These are phyloP conservation scores for Ottelia alismoides DNA, from an alignment of 106 monocot genomes.

Conservation along the genomic window DNA sequence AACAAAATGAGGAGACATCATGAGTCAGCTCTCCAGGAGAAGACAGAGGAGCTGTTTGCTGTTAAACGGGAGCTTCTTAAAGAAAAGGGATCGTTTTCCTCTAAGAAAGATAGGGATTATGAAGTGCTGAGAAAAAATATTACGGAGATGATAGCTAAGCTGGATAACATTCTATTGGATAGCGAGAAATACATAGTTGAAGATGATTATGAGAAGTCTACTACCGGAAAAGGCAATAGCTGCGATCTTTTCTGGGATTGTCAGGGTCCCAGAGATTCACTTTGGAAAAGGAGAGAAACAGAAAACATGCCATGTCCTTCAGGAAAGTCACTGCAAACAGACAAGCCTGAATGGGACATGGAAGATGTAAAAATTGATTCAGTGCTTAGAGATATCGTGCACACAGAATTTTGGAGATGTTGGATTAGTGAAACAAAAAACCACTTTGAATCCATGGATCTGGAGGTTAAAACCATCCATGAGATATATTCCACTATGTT, in stretches of 20 bases:
- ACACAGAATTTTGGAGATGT: conserved; percentile 29
- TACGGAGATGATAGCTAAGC: conserved; percentile 39
- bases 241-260: conserved; percentile 43
- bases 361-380: conserved; percentile 37
- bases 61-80: conserved; percentile 64
- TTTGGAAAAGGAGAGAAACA: conserved; percentile 33
- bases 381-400: conserved; percentile 25
- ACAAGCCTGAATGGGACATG: conserved; percentile 28
- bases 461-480: conserved; percentile 15
- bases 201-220: conserved; percentile 20
- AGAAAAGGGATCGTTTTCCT: conserved; percentile 40
- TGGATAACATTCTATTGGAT: conserved; percentile 43
- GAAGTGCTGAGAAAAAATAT: conserved; percentile 55
- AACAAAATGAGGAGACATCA: conserved; percentile 71
- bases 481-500: conserved; percentile 26
- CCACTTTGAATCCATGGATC: conserved; percentile 11
- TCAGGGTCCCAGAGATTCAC: conserved; percentile 31
- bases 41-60: conserved; percentile 80
- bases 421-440: conserved; percentile 17
- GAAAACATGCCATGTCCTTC: conserved; percentile 23
- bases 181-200: conserved; percentile 6
- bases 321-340: conserved; percentile 29
- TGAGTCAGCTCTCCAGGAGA: conserved; percentile 71
- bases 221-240: conserved; percentile 26
- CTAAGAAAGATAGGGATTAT: conserved; percentile 65